Conservation (phyloP, 495 filamentous ascomycete genomes). For the Aspergillus bridgeri region DNA sequence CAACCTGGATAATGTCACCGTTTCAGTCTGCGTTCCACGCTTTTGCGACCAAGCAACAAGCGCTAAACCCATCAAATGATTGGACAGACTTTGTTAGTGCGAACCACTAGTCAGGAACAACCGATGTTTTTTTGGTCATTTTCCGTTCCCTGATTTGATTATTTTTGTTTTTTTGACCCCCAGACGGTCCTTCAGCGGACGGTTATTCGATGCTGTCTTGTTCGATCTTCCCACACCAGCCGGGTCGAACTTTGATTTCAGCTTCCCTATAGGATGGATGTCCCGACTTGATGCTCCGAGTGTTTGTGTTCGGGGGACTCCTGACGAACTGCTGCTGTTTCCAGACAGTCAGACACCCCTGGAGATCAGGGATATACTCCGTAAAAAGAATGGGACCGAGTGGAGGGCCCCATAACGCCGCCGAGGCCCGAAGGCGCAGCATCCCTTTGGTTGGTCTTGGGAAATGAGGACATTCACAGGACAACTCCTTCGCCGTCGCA, state of each 20-base stretch:
- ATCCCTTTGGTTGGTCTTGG: constrained; percentile 14
- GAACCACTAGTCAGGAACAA: constrained; percentile 17
- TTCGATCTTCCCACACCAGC: constrained; percentile 6
- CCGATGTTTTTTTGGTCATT: constrained; percentile 3
- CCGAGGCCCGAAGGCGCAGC: constrained; percentile 13
- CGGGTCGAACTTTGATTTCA: background rate
- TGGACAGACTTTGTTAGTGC: background rate
- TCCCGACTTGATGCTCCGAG: constrained; percentile 3
- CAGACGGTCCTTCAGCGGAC: background rate
- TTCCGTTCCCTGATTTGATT: background rate
- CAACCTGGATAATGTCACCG: constrained; percentile 1
- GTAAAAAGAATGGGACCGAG: constrained; percentile 8
- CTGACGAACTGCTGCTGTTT: constrained; percentile 4
- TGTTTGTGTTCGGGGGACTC: constrained; percentile 3
- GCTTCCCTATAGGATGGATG: background rate
- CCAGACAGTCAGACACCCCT: constrained; percentile 5
- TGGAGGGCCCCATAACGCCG: constrained; percentile 9
- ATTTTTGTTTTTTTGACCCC: constrained; percentile 1
- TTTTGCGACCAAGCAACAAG: constrained; percentile 1
- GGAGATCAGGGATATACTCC: constrained; percentile 19
- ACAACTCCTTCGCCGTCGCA: constrained; percentile 6
- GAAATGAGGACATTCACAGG: constrained; percentile 11
- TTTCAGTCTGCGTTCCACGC: background rate
- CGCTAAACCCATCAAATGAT: background rate
- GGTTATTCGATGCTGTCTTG: constrained; percentile 8